Evolutionary conservation across 1,284 basidiomycete species (phyloP), one percentile per base, ranked within the genome.

Genomic region (Leucocoprinus gongylophorus): DNA sequence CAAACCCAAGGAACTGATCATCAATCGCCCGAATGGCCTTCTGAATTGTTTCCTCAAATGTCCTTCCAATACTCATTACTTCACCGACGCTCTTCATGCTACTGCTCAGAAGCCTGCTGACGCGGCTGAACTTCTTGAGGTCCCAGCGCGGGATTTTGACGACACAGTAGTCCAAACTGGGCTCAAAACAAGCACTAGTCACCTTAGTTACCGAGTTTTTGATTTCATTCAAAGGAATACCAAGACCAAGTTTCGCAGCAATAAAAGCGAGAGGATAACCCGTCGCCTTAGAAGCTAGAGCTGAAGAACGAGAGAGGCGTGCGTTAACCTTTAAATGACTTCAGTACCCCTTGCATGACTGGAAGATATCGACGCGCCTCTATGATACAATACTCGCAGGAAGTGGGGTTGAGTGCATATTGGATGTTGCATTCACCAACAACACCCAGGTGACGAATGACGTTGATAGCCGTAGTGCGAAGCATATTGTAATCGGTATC

Each of bases 91-190:
- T 93, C 82, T 99, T 99, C 95, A 99, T 97, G 68, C 89, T 91
- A 59, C 88, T 91, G 66, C 90, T 91, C 47, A 97, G 74, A 43
- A 90, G 75, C 53, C 83, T 82, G 66, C 89, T 93, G 60, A 97
- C 94, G 41, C 94, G 83, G 62, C 68, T 91, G 73, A 99, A 99
- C 79, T 99, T 99, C 70, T 95, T 95, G 64, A 98, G 74, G 71
- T 99, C 95, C 95, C 95, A 99, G 57, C 95, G 87, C 49, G 95
- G 95, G 64, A 99, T 97, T 77, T 99, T 99, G 66, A 97, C 93
- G 45, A 98, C 94, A 57, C 91, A 85, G 67, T 99, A 98, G 70
- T 99, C 95, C 73, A 99, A 79, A 62, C 88, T 91, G 12, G 95
- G 95, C 73, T 99, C 97, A 69, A 99, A 99, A 75, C 97, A 99